These are phyloP conservation scores for Castanospermum australe DNA, from an alignment of 306 rosid genomes.

Conservation along the genomic window DNA sequence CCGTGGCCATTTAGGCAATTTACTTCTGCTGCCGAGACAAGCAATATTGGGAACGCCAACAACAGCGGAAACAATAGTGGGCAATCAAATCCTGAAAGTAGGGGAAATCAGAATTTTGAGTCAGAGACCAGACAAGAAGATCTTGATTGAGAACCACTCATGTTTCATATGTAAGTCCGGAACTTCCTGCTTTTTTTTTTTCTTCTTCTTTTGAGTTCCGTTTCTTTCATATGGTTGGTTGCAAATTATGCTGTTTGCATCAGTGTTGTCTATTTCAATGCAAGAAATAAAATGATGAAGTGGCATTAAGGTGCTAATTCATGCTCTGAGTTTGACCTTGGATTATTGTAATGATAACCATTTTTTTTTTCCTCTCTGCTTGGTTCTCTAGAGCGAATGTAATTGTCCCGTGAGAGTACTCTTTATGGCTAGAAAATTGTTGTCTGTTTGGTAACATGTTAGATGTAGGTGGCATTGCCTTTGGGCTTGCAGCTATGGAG, in stretches of 20 bases:
- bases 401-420: not conserved
- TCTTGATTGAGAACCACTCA: conserved; percentile 62
- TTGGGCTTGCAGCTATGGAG: not conserved
- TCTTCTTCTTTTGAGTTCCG: not conserved
- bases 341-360: not conserved
- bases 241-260: not conserved
- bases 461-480: not conserved
- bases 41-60: conserved; percentile 57
- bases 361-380: not conserved
- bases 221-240: conserved; percentile 2
- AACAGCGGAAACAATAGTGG: conserved; percentile 45
- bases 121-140: conserved; percentile 91
- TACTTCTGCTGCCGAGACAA: conserved; percentile 61
- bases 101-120: conserved; percentile 66
- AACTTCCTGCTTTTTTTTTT: not conserved
- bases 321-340: not conserved
- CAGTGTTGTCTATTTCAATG: not conserved
- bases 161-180: conserved; percentile 45
- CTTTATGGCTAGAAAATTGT: conserved; percentile 10
- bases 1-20: conserved; percentile 58
- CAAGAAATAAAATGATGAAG: not conserved
- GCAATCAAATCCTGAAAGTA: conserved; percentile 52
- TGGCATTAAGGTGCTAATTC: not conserved
- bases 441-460: not conserved
- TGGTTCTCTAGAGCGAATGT: not conserved